Base-by-base conservation (phyloP, 805 yeast genomes). In the Metschnikowia continentalis region DNA sequence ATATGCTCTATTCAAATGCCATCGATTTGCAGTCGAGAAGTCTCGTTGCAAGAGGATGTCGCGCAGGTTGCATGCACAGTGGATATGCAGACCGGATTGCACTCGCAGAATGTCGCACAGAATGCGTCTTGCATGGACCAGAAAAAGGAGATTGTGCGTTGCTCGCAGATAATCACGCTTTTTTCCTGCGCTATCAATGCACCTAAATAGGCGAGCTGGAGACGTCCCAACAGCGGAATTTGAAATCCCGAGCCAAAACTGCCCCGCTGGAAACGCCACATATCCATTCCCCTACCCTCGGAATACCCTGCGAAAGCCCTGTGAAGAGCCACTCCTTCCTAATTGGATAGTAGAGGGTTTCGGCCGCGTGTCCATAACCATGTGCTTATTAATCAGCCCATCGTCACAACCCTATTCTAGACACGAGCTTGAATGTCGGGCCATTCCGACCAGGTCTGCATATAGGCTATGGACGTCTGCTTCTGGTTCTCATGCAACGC, bases 71-170 rank as follows among this genome's bases (percentile, higher is more conserved):
- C 20, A 32, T 8, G 38, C 46, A 13, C 5, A 13, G 6, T 10
- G 19, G 15, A 3, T 32, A 19, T 44, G 40, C 47, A 23, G 20
- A 35, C 15, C 22, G 35, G 23, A 11, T 2, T 2, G 17, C 6
- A 6, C 32, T 14, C 35, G 35, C 40, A 35, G 40, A 44, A 44
- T 44, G 47, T 44, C 47, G 47, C 47, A 40, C 47, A 44, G 47
- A 2, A 8, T 35, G 46, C 46, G 38, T 32, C 32, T 5, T 43
- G 33, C 32, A 35, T 35, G 19, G 32, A 15, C 32, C n/a, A n/a
- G 30, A 6, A 32, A 32, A 32, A 41, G 17, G 11, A 32, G 32
- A 15, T 19, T 10, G n/a, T 15, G 32, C 22, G 22, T 7, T 32
- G 32, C 46, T 15, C 26, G 10, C 37, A 33, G 30, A 42, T 11